Conservation (phyloP, 2,329 filamentous ascomycete species). For the Coniochaeta pulveracea region DNA sequence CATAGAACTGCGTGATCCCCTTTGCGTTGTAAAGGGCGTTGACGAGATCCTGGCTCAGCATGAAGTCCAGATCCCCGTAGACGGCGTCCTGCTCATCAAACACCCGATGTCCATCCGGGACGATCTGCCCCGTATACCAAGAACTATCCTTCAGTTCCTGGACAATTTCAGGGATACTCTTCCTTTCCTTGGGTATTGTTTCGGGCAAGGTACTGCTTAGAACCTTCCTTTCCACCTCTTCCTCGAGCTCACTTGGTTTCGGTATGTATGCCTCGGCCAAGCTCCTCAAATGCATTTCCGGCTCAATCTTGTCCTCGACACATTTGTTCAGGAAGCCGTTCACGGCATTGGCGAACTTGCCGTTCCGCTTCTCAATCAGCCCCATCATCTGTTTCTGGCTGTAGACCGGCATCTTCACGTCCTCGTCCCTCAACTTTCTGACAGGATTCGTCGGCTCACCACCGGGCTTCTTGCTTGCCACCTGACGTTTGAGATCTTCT, state of each 20-base stretch:
- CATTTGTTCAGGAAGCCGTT: constrained; percentile 70
- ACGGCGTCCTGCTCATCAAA: constrained; percentile 77
- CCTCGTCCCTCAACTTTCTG: constrained; percentile 61
- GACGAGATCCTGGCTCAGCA: constrained; percentile 83
- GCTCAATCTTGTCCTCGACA: constrained; percentile 50
- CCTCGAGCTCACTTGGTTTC: constrained; percentile 32
- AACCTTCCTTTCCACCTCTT: constrained; percentile 18
- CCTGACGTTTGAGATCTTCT: constrained; percentile 76
- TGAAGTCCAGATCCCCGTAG: constrained; percentile 74
- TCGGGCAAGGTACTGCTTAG: constrained; percentile 43
- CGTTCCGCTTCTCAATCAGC: constrained; percentile 81
- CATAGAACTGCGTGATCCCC: constrained; percentile 75
- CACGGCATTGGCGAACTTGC: constrained; percentile 68
- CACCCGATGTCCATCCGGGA: constrained; percentile 83
- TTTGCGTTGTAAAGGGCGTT: constrained; percentile 91
- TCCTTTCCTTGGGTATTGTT: constrained; percentile 68
- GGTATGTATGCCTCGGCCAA: constrained; percentile 54
- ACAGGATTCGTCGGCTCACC: constrained; percentile 58
- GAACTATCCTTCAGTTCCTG: constrained; percentile 68
- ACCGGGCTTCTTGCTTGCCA: constrained; percentile 59
- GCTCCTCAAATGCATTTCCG: constrained; percentile 51
- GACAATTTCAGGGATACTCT: constrained; percentile 74
- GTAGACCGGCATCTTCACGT: constrained; percentile 83
- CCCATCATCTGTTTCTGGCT: constrained; percentile 85
- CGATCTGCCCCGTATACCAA: constrained; percentile 89